Conservation (phyloP, 2,329 filamentous ascomycete species). For the Rasamsonia emersonii region DNA sequence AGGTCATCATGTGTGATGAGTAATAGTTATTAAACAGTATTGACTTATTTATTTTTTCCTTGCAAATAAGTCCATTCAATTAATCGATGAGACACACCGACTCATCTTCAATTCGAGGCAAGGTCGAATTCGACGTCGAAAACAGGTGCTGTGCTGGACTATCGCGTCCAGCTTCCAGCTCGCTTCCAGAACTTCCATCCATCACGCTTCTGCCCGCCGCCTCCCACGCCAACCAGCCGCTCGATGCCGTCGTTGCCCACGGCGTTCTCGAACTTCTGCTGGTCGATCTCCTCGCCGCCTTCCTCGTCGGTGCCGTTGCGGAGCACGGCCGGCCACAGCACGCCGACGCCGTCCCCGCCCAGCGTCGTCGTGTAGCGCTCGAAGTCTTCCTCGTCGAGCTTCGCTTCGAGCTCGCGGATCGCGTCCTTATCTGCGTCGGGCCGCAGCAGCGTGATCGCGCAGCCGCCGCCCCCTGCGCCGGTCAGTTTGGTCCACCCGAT, state of each 20-base stretch:
- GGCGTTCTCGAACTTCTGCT: constrained; percentile 78
- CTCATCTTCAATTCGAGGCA: too few relatives aligned
- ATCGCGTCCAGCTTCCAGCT: constrained; percentile 9
- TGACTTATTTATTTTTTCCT: too few relatives aligned
- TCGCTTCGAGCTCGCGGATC: constrained; percentile 55
- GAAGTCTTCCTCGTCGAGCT: constrained; percentile 65
- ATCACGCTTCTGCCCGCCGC: constrained; percentile 55
- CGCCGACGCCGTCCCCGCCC: constrained; percentile 86
- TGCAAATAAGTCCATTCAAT: too few relatives aligned
- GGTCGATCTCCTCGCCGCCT: constrained; percentile 85
- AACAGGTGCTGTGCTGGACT: neutral
- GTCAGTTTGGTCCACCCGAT: constrained; percentile 98
- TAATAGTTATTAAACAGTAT: too few relatives aligned
- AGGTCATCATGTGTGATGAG: too few relatives aligned
- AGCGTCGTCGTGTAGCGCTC: constrained; percentile 80
- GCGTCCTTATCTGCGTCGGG: constrained; percentile 52
- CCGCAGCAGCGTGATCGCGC: constrained; percentile 82
- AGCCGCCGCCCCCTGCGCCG: constrained; percentile 89
- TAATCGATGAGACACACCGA: too few relatives aligned
- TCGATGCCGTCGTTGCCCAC: constrained; percentile 81
- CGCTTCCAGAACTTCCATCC: constrained; percentile 81
- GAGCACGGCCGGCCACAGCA: constrained; percentile 85
- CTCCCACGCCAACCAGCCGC: constrained; percentile 67
- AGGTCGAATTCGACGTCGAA: too few relatives aligned
- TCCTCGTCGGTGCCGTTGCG: constrained; percentile 75